These are phyloP conservation scores for Fusarium devonianum DNA, from an alignment of 2,329 filamentous ascomycete genomes.

Conservation along the genomic window DNA sequence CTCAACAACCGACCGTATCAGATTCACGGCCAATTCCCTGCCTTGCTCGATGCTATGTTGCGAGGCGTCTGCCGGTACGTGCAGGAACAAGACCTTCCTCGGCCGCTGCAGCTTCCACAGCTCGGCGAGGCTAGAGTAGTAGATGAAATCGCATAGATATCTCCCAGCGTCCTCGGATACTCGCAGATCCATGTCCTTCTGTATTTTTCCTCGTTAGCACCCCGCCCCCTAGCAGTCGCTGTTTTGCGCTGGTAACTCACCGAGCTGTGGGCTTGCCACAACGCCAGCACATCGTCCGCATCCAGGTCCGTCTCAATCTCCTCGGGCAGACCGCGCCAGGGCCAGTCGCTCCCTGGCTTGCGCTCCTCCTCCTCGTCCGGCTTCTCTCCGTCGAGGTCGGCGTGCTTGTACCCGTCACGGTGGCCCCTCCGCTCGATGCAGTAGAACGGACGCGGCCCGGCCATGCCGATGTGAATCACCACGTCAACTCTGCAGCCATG, in stretches of 20 bases:
- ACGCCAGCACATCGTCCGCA: slow-evolving; percentile 60
- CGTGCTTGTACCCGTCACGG: slow-evolving; percentile 73
- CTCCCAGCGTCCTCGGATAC: slow-evolving; percentile 74
- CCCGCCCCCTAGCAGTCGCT: not conserved
- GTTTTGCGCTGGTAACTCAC: slow-evolving; percentile 47
- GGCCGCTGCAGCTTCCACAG: slow-evolving; percentile 56
- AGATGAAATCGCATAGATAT: slow-evolving; percentile 82
- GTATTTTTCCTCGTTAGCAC: slow-evolving; percentile 19
- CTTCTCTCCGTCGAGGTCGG: slow-evolving; percentile 72
- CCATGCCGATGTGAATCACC: slow-evolving; percentile 82
- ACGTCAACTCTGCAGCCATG: slow-evolving; percentile 63
- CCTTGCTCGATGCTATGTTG: slow-evolving; percentile 57
- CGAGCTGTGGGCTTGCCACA: slow-evolving; percentile 62
- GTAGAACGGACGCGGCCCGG: slow-evolving; percentile 69
- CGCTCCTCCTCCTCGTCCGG: slow-evolving; percentile 62
- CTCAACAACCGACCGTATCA: slow-evolving; percentile 65
- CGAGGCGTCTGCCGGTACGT: slow-evolving; percentile 70
- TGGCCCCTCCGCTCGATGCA: slow-evolving; percentile 74
- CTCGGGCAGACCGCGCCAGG: slow-evolving; percentile 62
- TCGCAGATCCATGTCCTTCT: slow-evolving; percentile 56
- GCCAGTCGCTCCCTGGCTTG: slow-evolving; percentile 55
- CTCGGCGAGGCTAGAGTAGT: slow-evolving; percentile 71
- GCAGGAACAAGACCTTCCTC: slow-evolving; percentile 70
- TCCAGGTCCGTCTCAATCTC: slow-evolving; percentile 66
- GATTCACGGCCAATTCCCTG: slow-evolving; percentile 58